Evolutionary conservation across 202 grass and related monocot genomes (phyloP), one percentile per base, ranked within the genome.

Genomic region (Saccharum hybrid): DNA sequence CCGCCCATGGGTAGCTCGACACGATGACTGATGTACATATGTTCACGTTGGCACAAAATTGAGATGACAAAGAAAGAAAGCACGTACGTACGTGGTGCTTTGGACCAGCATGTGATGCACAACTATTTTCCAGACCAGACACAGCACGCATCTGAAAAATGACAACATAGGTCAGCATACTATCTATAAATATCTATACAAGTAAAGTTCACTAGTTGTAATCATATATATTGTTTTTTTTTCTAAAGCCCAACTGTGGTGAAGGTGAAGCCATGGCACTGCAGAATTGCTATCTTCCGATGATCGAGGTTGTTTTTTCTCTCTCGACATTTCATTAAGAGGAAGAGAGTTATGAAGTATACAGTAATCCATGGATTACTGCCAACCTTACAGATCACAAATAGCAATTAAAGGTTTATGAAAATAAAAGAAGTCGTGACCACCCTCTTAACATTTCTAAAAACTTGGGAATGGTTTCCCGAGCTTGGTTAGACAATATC

Each of bases 1-100:
- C 61, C 74, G 36, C 48, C 66, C 72, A 72, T 45, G 28, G 46
- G 31, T 73, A 49, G 63, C 66, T 56, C 48, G 65, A 67, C 78
- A 72, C 59, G 46, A 85, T 28, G 15, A 1, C 21, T 78, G 78
- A 86, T 61, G 26, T 54, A 46, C 60, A 68, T 65, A 4, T 15
- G 9, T 54, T 59, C 57, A 72, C 42, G 26, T 77, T 57, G 63
- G 64, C 76, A 78, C 54, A 10, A 41, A 70, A n/a, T 21, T 30
- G 43, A 74, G 66, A 56, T 70, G 60, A 34, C 5, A 57, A 16
- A 46, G 43, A 69, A 64, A 70, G 66, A 19, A 45, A 54, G 43
- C 70, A 74, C 22, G 38, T 74, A 74, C 22, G 38, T 74, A 68
- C 22, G 15, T 49, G 18, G 23, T 68, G 19, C 14, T 9, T 63